Percentiles rank a stretch among this genome's conserved stretches.
Conservation (phyloP, 805 yeast species). For the Spathaspora sp. region DNA sequence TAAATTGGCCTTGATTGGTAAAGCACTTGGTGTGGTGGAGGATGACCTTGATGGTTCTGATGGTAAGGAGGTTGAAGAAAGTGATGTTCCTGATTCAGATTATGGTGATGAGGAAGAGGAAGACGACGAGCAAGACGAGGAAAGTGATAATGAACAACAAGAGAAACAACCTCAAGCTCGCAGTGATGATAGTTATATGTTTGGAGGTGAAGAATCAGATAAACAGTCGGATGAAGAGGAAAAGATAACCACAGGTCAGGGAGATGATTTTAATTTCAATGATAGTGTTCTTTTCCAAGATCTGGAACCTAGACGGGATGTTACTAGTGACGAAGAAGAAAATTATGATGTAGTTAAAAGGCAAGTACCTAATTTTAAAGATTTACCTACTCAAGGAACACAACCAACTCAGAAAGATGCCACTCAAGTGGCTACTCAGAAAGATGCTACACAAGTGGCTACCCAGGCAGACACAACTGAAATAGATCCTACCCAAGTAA, state of each 20-base stretch:
- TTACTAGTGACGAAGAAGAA: neutral
- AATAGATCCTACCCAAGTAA: neutral
- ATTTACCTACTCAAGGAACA: constrained; percentile 12
- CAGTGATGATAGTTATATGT: constrained; percentile 27
- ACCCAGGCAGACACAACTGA: neutral
- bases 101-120: constrained; percentile 10
- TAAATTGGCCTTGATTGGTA: constrained; percentile 25
- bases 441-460: neutral
- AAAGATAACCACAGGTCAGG: neutral
- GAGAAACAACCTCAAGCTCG: constrained; percentile 6
- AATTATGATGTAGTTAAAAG: neutral
- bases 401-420: constrained; percentile 15
- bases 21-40: constrained; percentile 11
- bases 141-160: constrained; percentile 9
- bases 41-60: constrained; percentile 13
- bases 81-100: constrained; percentile 23
- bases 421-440: neutral
- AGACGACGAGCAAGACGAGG: constrained; percentile 9
- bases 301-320: constrained; percentile 20
- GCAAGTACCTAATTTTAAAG: constrained; percentile 21
- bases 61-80: constrained; percentile 18
- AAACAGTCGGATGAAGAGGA: neutral
- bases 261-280: neutral
- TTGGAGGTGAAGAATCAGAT: constrained; percentile 13
- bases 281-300: constrained; percentile 20